Conservation (phyloP, 306 rosid genomes). For the Prunus davidiana region DNA sequence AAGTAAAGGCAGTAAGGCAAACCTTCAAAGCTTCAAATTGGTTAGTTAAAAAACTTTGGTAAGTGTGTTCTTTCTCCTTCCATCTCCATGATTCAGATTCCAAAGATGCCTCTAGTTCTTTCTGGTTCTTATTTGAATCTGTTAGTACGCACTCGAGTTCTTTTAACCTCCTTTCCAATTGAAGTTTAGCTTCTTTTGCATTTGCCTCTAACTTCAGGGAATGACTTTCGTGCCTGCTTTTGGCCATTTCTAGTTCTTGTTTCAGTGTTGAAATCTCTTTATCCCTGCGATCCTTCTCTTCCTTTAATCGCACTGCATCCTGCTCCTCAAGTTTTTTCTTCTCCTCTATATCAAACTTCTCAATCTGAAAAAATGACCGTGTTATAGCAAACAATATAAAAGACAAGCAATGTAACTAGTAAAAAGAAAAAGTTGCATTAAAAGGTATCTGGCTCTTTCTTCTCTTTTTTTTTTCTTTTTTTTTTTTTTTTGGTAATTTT, state of each 20-base stretch:
- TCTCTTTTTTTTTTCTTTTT: background rate
- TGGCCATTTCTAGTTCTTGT: conserved; percentile 60
- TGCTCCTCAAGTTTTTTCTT: conserved; percentile 76
- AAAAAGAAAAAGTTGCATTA: background rate
- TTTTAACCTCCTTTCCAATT: conserved; percentile 53
- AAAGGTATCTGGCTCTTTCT: background rate
- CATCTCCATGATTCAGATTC: conserved; percentile 74
- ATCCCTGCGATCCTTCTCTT: conserved; percentile 58
- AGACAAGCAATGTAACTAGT: background rate
- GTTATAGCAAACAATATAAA: conserved; percentile 8
- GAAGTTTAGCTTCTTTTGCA: conserved; percentile 60
- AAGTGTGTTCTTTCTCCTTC: conserved; percentile 71
- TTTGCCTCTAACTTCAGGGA: conserved; percentile 51
- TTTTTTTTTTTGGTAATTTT: background rate
- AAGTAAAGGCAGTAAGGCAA: conserved; percentile 23
- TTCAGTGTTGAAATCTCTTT: conserved; percentile 57
- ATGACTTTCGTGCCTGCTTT: conserved; percentile 53
- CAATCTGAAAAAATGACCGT: conserved; percentile 45
- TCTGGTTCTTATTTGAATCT: conserved; percentile 59
- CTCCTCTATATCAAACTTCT: conserved; percentile 68
- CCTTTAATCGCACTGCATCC: conserved; percentile 59
- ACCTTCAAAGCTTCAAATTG: conserved; percentile 77
- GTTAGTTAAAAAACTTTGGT: conserved; percentile 45
- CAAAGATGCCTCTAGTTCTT: conserved; percentile 68
- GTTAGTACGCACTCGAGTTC: conserved; percentile 56